Conservation (phyloP, 108 stramenopile genomes). For the Cafeteria roenbergensis region DNA sequence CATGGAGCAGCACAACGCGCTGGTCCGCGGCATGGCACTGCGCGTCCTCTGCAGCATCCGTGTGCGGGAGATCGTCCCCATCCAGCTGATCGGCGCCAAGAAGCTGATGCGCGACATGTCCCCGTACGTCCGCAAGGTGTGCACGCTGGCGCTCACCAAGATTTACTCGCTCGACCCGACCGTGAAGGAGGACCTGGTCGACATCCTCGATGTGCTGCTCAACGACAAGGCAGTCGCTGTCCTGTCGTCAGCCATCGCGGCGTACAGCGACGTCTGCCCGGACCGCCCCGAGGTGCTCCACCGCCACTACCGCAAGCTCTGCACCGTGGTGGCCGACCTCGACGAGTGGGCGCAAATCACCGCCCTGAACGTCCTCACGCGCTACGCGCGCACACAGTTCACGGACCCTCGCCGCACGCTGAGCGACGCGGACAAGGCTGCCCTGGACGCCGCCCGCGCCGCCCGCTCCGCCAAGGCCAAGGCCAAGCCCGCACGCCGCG, state of each 20-base stretch:
- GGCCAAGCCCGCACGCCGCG: slow-evolving; percentile 53
- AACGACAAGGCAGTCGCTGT: slow-evolving; percentile 80
- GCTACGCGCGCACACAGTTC: slow-evolving; percentile 62
- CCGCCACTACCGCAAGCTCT: slow-evolving; percentile 73
- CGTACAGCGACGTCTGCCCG: slow-evolving; percentile 82
- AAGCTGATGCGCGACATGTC: slow-evolving; percentile 74
- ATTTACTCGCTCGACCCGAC: slow-evolving; percentile 51
- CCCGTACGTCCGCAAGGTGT: slow-evolving; percentile 94
- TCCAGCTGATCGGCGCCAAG: slow-evolving; percentile 87
- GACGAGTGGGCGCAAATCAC: slow-evolving; percentile 97
- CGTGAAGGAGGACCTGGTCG: slow-evolving; percentile 32
- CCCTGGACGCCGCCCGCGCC: background rate
- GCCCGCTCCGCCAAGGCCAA: slow-evolving; percentile 11
- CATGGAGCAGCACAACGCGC: slow-evolving; percentile 71
- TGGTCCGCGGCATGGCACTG: slow-evolving; percentile 84
- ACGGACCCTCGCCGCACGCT: slow-evolving; percentile 7
- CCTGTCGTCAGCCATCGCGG: slow-evolving; percentile 69
- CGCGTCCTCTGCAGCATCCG: slow-evolving; percentile 85
- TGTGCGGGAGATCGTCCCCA: slow-evolving; percentile 86
- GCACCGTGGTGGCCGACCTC: slow-evolving; percentile 87
- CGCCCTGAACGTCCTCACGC: slow-evolving; percentile 57
- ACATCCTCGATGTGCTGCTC: slow-evolving; percentile 35
- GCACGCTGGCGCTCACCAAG: slow-evolving; percentile 81
- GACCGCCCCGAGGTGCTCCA: slow-evolving; percentile 73
- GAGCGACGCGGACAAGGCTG: slow-evolving; percentile 1